Evolutionary conservation across 495 filamentous ascomycete species (phyloP).

Genomic region (Aspergillus mulundensis): DNA sequence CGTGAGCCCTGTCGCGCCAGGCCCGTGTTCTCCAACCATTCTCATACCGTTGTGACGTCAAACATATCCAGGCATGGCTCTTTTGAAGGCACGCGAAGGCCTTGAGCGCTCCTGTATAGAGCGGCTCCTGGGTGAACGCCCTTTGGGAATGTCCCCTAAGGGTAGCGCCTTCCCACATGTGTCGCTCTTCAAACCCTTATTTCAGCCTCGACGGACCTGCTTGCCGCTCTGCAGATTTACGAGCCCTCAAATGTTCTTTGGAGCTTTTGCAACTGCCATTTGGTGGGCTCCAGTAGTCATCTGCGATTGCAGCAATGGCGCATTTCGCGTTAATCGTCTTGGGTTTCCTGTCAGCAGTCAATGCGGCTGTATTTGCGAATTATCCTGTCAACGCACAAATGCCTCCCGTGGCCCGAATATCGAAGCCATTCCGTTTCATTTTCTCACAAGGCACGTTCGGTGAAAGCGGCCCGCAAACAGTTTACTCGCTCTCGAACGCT

Average conservation of each 20-base stretch:
- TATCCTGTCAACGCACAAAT: conserved; percentile 76
- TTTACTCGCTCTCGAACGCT: conserved; percentile 58
- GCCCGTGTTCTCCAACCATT: conserved; percentile 23
- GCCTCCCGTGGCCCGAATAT: conserved; percentile 67
- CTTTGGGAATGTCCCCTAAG: conserved; percentile 24
- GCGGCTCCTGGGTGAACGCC: conserved; percentile 29
- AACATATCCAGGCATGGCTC: conserved; percentile 48
- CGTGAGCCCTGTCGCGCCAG: conserved; percentile 27
- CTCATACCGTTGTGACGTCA: conserved; percentile 42
- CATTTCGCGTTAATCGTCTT: conserved; percentile 28
- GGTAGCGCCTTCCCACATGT: conserved; percentile 18
- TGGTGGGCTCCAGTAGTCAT: conserved; percentile 11
- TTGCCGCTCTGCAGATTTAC: background rate
- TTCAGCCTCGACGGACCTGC: conserved; percentile 12
- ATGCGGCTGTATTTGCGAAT: conserved; percentile 47
- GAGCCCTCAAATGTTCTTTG: conserved; percentile 6
- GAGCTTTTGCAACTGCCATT: conserved; percentile 10
- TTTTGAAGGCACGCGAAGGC: conserved; percentile 29
- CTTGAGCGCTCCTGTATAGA: conserved; percentile 34
- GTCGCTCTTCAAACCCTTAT: conserved; percentile 8
- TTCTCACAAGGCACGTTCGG: conserved; percentile 67
- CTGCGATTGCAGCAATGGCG: conserved; percentile 25
- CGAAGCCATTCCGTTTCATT: conserved; percentile 59
- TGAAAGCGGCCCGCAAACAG: conserved; percentile 45
- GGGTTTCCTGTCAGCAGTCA: conserved; percentile 30